These are phyloP conservation scores for Boletus subcaerulescens DNA, from an alignment of 768 basidiomycete genomes.

Conservation along the genomic window DNA sequence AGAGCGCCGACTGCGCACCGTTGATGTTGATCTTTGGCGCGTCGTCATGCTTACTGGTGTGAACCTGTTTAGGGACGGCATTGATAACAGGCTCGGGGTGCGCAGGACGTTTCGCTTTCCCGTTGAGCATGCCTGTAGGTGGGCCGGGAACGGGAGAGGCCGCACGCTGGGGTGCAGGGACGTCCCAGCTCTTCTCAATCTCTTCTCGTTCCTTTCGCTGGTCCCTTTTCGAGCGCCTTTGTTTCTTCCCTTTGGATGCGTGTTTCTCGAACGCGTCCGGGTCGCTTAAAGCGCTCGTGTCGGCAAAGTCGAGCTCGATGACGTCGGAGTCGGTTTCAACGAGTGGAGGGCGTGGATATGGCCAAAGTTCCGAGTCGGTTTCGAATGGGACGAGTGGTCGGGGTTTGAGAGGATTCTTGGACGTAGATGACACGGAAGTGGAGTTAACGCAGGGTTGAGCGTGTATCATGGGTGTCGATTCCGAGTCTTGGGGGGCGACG, in stretches of 20 bases:
- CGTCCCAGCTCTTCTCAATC: conserved; percentile 64
- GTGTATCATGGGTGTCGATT: conserved; percentile 13
- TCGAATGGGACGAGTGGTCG: conserved; percentile 58
- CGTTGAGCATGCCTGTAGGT: conserved; percentile 19
- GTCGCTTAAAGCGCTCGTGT: conserved; percentile 71
- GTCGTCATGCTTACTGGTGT: background rate
- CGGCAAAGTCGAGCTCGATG: conserved; percentile 72
- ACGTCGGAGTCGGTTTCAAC: conserved; percentile 51
- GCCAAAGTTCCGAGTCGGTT: conserved; percentile 68
- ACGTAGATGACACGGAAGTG: conserved; percentile 7
- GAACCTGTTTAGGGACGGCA: conserved; percentile 1
- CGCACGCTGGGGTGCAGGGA: conserved; percentile 33
- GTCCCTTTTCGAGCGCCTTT: conserved; percentile 33
- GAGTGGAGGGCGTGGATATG: conserved; percentile 52
- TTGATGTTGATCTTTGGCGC: conserved; percentile 17
- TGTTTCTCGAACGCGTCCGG: conserved; percentile 50
- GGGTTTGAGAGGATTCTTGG: conserved; percentile 24
- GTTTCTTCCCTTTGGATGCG: conserved; percentile 23
- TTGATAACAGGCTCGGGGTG: conserved; percentile 8
- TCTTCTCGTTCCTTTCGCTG: conserved; percentile 40
- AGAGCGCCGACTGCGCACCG: conserved; percentile 21
- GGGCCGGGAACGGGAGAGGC: conserved; percentile 16
- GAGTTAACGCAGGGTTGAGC: conserved; percentile 7
- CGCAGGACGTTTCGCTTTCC: conserved; percentile 17
- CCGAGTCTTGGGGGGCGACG: background rate